Evolutionary conservation across 1,139 yeast genomes (phyloP).

Genomic region (Pneumocystis oryctolagi): DNA sequence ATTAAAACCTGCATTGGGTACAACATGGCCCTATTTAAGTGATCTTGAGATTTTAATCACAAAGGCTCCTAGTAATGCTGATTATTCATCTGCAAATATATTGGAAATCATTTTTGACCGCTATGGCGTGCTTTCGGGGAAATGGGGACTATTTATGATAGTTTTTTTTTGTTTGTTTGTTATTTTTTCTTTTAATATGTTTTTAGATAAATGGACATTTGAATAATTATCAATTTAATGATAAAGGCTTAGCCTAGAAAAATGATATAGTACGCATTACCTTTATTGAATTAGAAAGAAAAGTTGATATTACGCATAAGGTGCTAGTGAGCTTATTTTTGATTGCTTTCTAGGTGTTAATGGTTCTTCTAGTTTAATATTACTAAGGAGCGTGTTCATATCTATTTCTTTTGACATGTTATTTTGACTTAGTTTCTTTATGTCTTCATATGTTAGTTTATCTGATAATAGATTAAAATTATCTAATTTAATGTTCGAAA

Average conservation of each 20-base stretch:
- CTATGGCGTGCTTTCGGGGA: not conserved
- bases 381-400: not conserved
- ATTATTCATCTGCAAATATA: constrained; percentile 2
- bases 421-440: not conserved
- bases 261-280: not conserved
- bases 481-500: not conserved
- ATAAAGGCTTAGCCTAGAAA: not conserved
- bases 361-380: not conserved
- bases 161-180: not conserved
- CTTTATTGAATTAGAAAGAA: not conserved
- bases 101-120: not conserved
- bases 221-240: not conserved
- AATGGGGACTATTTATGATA: constrained; percentile 1
- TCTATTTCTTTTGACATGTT: not conserved
- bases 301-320: not conserved
- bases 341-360: not conserved
- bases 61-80: constrained; percentile 3
- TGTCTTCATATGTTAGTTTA: not conserved
- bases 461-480: not conserved
- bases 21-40: constrained; percentile 9
- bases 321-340: not conserved
- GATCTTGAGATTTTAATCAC: constrained; percentile 7
- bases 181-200: not conserved
- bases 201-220: not conserved
- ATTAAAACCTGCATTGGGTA: constrained; percentile 9